Conservation (phyloP, 2,329 filamentous ascomycete species). For the Xylaria sp. region DNA sequence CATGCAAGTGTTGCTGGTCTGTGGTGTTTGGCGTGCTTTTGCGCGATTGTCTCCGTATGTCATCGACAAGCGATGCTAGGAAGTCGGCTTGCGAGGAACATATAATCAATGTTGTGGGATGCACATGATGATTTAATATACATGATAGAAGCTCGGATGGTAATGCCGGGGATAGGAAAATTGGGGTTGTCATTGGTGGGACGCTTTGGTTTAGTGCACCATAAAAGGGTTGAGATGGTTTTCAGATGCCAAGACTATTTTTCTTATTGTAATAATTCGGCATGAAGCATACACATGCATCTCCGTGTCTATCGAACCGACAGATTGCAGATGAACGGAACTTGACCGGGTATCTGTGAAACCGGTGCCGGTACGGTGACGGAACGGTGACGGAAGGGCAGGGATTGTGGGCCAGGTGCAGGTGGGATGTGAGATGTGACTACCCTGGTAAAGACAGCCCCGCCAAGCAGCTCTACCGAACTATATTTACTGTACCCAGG, state of each 20-base stretch:
- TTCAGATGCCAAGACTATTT: background rate
- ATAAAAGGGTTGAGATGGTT: background rate
- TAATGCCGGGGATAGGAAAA: constrained; percentile 63
- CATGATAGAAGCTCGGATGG: constrained; percentile 72
- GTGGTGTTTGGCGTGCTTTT: constrained; percentile 15
- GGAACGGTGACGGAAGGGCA: background rate
- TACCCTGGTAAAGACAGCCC: constrained; percentile 8
- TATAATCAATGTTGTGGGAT: constrained; percentile 75
- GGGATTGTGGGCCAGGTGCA: constrained; percentile 4
- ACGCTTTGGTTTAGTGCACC: background rate
- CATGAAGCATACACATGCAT: background rate
- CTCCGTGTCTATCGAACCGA: background rate
- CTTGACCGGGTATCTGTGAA: background rate
- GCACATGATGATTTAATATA: constrained; percentile 65
- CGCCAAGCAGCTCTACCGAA: constrained; percentile 13
- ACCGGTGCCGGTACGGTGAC: constrained; percentile 17
- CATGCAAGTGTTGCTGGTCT: constrained; percentile 33
- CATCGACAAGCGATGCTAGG: constrained; percentile 64
- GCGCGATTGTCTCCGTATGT: constrained; percentile 50
- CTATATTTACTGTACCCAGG: background rate
- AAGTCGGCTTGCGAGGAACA: constrained; percentile 75
- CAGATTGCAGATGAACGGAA: background rate
- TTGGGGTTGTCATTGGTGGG: constrained; percentile 38
- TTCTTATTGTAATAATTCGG: background rate
- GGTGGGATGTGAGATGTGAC: constrained; percentile 6